Evolutionary conservation across 768 basidiomycete species (phyloP), one percentile per base, ranked within the genome.

Genomic region (Amanita thiersii): DNA sequence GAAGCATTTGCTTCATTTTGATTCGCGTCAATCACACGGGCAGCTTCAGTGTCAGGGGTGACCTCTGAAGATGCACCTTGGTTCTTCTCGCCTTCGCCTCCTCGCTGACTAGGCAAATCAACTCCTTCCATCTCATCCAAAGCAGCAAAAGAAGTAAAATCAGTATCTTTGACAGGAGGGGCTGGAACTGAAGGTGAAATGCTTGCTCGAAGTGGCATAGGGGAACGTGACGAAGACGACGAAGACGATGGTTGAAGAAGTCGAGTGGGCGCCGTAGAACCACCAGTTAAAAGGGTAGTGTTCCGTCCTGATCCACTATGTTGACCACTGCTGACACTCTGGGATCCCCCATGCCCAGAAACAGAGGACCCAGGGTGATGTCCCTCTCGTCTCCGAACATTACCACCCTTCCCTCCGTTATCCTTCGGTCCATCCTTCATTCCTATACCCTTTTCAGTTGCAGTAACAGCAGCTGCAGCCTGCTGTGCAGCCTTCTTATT

Each of bases 401-500:
- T 54, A 33, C 64, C 48, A 12, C 55, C 47, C 41, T 50, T 50
- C 29, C 50, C 42, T 23, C 18, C 3, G 5, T 15, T 15, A 12
- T 42, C 40, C 31, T 49, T 49, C 23, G 49, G 43, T n/a, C 50
- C 51, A 4, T 59, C 53, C 38, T 58, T 59, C 17, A 58, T 58
- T 7, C 57, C 62, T 7, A 54, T 38, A 4, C 59, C 53, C 9
- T 47, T 56, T 14, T 66, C 58, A 10, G 57, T 65, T 4, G 68
- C 65, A 2, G 64, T 62, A 29, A 69, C 63, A 2, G 66, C 65
- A 18, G 68, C 70, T 0, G 75, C 74, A 2, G 81, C 78, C 21
- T 73, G 57, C 53, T 89, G 87, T 0, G 88, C 88, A 10, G 86
- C 81, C 57, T 89, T 89, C 69, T 97, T 97, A 68, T 98, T 97